These are phyloP conservation scores for Phylloporus sp. DNA, from an alignment of 768 basidiomycete genomes.

Conservation along the genomic window DNA sequence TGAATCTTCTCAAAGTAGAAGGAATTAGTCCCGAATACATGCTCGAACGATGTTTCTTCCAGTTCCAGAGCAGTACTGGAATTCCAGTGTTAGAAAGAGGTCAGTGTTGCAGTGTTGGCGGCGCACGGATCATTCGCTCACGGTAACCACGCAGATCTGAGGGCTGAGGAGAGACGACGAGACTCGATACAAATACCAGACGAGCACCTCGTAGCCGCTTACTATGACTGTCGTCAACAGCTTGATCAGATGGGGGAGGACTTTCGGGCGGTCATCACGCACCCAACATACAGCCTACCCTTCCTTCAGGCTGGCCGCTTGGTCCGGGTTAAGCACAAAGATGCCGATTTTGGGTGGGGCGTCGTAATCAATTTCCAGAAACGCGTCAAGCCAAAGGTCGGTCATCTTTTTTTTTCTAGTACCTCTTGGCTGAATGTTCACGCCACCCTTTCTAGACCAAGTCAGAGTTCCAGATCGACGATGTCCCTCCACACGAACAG, in stretches of 20 bases:
- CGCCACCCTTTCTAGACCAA: constrained; percentile 43
- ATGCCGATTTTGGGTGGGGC: constrained; percentile 95
- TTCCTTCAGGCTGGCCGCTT: constrained; percentile 91
- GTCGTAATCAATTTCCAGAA: constrained; percentile 91
- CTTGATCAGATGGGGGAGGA: constrained; percentile 86
- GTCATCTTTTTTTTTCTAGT: constrained; percentile 6
- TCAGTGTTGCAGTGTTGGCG: constrained; percentile 34
- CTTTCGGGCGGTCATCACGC: constrained; percentile 89
- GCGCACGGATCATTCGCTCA: constrained; percentile 2
- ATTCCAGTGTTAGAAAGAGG: constrained; percentile 83
- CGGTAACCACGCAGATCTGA: constrained; percentile 53
- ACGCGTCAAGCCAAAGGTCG: constrained; percentile 74
- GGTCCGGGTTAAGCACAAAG: constrained; percentile 85
- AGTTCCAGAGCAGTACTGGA: constrained; percentile 94
- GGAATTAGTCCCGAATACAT: constrained; percentile 98
- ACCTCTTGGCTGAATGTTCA: not conserved
- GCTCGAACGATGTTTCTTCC: constrained; percentile 96
- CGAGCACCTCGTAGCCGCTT: constrained; percentile 79
- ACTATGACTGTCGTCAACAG: constrained; percentile 91
- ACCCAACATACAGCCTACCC: constrained; percentile 91
- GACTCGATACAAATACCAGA: constrained; percentile 72
- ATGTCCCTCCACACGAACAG: constrained; percentile 78
- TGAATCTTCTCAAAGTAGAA: constrained; percentile 98
- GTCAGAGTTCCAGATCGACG: constrained; percentile 62
- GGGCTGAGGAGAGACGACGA: constrained; percentile 63